phyloP scores from a whole-genome alignment of 202 grass and related monocot species.

The Bolboschoenoplectus hybrid region DNA sequence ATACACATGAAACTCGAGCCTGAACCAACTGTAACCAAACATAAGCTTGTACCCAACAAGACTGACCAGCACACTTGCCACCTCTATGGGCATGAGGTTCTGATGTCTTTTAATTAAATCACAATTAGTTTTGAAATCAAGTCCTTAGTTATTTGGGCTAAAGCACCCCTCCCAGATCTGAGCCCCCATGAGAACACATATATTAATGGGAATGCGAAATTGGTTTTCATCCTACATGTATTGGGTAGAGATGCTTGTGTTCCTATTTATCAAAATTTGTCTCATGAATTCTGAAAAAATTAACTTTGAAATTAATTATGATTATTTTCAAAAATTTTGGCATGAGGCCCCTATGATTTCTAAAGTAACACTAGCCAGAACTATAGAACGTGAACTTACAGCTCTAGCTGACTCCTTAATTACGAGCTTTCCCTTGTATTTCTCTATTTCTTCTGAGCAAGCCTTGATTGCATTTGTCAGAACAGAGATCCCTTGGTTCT shows the following conservation, averaged over 20 bases:
- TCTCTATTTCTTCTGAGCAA: slow-evolving; percentile 75
- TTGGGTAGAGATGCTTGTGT: not conserved
- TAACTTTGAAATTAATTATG: not conserved
- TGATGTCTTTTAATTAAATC: too few species aligned
- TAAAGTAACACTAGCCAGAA: slow-evolving; percentile 6
- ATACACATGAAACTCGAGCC: not conserved
- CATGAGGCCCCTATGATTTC: not conserved
- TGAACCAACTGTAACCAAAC: not conserved
- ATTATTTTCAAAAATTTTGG: not conserved
- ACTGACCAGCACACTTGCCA: not conserved
- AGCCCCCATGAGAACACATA: not conserved
- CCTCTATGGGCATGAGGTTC: not conserved
- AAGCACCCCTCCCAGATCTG: too few species aligned
- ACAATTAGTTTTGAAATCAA: not conserved
- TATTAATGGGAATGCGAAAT: not conserved
- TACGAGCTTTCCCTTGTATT: slow-evolving; percentile 80
- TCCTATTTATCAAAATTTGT: slow-evolving; percentile 6
- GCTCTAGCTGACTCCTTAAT: slow-evolving; percentile 92
- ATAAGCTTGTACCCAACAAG: too few species aligned
- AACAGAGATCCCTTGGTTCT: slow-evolving; percentile 89
- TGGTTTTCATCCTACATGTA: not conserved
- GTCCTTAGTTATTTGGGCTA: not conserved
- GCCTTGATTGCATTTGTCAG: slow-evolving; percentile 81
- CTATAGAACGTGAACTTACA: slow-evolving; percentile 60
- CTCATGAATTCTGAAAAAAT: not conserved